Evolutionary conservation across 345 rosid species (phyloP).

Genomic region (Syzygium jambos): DNA sequence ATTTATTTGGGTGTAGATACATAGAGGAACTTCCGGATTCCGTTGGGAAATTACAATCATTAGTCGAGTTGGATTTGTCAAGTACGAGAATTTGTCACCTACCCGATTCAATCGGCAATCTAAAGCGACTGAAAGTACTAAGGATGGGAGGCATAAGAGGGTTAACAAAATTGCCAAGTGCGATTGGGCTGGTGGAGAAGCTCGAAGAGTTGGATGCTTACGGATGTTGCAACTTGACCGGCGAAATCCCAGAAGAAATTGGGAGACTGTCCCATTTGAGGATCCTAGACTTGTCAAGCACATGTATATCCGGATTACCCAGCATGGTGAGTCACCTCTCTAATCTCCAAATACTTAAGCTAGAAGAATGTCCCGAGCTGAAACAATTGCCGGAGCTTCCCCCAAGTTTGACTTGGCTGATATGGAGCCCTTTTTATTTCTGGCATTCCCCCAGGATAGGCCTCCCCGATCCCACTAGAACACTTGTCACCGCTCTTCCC

Average conservation of each 20-base stretch:
- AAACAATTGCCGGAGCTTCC: neutral
- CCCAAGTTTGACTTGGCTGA: neutral
- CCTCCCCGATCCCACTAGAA: too few species aligned
- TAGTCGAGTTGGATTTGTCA: neutral
- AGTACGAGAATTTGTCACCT: neutral
- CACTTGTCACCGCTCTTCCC: neutral
- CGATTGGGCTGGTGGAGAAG: neutral
- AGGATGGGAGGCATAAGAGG: neutral
- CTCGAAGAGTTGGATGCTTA: neutral
- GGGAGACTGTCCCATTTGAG: neutral
- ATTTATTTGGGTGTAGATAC: neutral
- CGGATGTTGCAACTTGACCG: accelerated
- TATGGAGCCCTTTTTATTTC: neutral
- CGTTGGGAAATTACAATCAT: neutral
- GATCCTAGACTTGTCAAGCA: neutral
- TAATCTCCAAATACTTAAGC: neutral
- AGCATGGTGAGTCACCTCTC: neutral
- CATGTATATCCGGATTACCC: neutral
- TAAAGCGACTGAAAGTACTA: neutral
- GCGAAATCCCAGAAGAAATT: neutral
- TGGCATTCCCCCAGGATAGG: too few species aligned
- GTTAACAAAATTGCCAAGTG: neutral
- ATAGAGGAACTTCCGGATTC: neutral
- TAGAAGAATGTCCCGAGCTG: neutral
- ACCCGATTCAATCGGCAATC: neutral